Evolutionary conservation across 2,329 filamentous ascomycete species (phyloP).

Genomic region (Alternaria sp.): DNA sequence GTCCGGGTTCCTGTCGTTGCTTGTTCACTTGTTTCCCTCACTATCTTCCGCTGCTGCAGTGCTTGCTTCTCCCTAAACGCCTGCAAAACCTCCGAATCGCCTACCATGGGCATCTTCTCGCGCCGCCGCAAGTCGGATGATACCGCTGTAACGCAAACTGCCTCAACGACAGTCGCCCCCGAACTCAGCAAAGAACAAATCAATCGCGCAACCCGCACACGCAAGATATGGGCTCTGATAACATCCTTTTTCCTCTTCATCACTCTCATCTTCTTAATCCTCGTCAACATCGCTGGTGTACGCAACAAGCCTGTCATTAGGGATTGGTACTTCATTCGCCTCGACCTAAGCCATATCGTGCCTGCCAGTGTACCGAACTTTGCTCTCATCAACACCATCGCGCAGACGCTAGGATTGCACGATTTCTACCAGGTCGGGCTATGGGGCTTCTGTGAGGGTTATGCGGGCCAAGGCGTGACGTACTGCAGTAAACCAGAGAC

Average conservation of each 20-base stretch:
- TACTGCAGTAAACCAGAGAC: slow-evolving; percentile 73
- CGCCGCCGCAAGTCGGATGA: slow-evolving; percentile 32
- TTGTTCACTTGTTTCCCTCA: slow-evolving; percentile 6
- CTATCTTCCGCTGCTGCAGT: slow-evolving; percentile 1
- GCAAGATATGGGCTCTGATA: slow-evolving; percentile 68
- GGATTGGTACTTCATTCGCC: slow-evolving; percentile 82
- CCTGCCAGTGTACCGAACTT: slow-evolving; percentile 75
- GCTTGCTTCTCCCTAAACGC: slow-evolving; percentile 5
- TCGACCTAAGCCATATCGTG: slow-evolving; percentile 84
- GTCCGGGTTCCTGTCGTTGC: background rate
- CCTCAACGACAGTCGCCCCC: slow-evolving; percentile 31
- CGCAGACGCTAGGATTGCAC: slow-evolving; percentile 83
- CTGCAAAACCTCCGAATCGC: background rate
- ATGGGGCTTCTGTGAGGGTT: slow-evolving; percentile 93
- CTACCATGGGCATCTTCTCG: slow-evolving; percentile 36
- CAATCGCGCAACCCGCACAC: slow-evolving; percentile 56
- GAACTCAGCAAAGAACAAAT: slow-evolving; percentile 50
- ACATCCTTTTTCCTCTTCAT: slow-evolving; percentile 76
- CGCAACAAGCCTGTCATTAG: slow-evolving; percentile 68
- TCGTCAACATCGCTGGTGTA: slow-evolving; percentile 82
- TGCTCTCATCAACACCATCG: slow-evolving; percentile 83
- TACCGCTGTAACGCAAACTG: slow-evolving; percentile 21
- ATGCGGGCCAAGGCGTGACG: slow-evolving; percentile 76
- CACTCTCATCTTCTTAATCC: slow-evolving; percentile 78
- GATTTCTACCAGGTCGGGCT: slow-evolving; percentile 94